Percentiles rank a stretch among this genome's conserved stretches.
phyloP scores from a whole-genome alignment of 441 rosid genomes.

The Jatropha podagrica region DNA sequence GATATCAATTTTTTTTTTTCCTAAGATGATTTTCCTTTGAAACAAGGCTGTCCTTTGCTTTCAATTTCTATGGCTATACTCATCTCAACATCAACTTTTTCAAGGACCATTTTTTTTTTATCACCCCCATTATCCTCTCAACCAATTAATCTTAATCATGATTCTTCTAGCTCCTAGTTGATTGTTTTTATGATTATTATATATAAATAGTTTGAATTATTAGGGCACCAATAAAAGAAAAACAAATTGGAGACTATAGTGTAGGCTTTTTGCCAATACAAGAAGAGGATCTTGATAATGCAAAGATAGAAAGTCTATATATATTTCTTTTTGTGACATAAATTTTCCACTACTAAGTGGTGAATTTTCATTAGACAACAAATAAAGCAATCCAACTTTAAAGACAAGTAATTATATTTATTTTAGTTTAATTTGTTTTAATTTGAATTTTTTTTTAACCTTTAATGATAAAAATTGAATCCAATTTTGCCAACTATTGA shows the following conservation, averaged over 20 bases:
- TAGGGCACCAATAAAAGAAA: constrained; percentile 26
- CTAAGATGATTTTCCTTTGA: constrained; percentile 36
- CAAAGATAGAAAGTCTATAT: constrained; percentile 7
- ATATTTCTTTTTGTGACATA: background rate
- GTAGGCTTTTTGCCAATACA: constrained; percentile 13
- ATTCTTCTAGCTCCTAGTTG: constrained; percentile 24
- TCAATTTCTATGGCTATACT: constrained; percentile 44
- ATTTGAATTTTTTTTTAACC: background rate
- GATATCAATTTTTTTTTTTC: constrained; percentile 27
- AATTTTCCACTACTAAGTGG: constrained; percentile 27
- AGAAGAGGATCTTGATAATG: constrained; percentile 26
- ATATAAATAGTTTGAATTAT: constrained; percentile 24
- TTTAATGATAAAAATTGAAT: constrained; percentile 13
- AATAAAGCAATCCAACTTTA: background rate
- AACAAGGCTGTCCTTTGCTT: constrained; percentile 44
- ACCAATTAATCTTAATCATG: constrained; percentile 34
- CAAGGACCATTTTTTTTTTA: constrained; percentile 32
- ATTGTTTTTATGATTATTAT: constrained; percentile 14
- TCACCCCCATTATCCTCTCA: constrained; percentile 37
- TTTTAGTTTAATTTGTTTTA: background rate
- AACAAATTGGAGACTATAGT: background rate
- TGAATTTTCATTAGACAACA: constrained; percentile 28
- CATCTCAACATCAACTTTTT: constrained; percentile 44
- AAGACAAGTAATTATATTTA: background rate
- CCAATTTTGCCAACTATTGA: constrained; percentile 16